These are phyloP conservation scores for Fistulifera solaris DNA, from an alignment of 108 stramenopile species.

Conservation along the genomic window DNA sequence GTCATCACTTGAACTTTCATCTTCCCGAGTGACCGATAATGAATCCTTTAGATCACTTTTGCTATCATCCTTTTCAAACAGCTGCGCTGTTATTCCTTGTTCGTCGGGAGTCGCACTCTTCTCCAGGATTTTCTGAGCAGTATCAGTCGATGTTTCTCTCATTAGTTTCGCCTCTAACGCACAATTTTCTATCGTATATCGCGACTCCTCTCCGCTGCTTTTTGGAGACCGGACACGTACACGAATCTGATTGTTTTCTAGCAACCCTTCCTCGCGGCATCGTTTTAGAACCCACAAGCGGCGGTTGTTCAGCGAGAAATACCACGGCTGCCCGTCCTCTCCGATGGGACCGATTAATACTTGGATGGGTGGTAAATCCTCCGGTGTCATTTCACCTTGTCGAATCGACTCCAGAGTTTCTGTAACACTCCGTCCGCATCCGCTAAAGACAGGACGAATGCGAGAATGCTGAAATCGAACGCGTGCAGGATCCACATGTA, in stretches of 20 bases:
- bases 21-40: no score
- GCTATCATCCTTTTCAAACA: no score
- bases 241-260: conserved; percentile 23
- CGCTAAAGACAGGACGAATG: conserved; percentile 81
- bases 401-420: conserved; percentile 74
- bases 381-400: conserved; percentile 32
- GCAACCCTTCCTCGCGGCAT: conserved; percentile 61
- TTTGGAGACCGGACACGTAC: conserved; percentile 62
- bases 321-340: conserved; percentile 55
- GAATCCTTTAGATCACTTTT: no score
- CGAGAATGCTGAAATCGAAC: conserved; percentile 86
- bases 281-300: conserved; percentile 86
- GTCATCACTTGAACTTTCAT: no score
- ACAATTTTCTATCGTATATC: conserved; percentile 73
- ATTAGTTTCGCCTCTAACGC: conserved; percentile 59
- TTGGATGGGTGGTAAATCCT: conserved; percentile 84
- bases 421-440: conserved; percentile 76
- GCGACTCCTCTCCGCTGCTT: conserved; percentile 42
- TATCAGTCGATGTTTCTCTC: neutral
- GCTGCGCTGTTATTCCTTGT: no score
- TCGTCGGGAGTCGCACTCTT: no score
- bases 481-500: conserved; percentile 57
- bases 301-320: conserved; percentile 89
- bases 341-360: conserved; percentile 55
- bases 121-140: no score